phyloP scores from a whole-genome alignment of 257 asterid genomes.

The Echium plantagineum region DNA sequence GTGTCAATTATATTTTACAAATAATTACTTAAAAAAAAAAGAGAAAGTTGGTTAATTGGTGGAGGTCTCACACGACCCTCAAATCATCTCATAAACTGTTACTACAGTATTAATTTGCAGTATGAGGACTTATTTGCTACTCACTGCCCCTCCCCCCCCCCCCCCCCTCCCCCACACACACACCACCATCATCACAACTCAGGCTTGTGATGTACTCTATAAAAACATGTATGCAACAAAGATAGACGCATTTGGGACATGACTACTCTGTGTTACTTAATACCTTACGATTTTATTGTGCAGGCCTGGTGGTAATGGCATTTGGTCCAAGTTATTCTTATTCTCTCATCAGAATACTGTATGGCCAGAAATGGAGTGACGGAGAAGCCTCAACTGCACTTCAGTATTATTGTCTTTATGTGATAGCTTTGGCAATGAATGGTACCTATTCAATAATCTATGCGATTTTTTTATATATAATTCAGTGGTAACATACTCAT shows the following conservation, averaged over 20 bases:
- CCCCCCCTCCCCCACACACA: neutral
- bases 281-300: slow-evolving; percentile 6
- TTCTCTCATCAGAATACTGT: slow-evolving; percentile 71
- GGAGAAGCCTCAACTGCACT: slow-evolving; percentile 93
- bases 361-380: slow-evolving; percentile 95
- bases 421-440: slow-evolving; percentile 81
- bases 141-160: neutral
- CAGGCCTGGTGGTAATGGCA: slow-evolving; percentile 76
- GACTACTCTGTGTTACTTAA: too few species aligned
- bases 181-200: too few species aligned
- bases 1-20: too few species aligned
- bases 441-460: slow-evolving; percentile 28
- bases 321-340: slow-evolving; percentile 98
- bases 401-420: slow-evolving; percentile 70
- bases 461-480: too few species aligned
- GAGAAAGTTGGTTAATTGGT: neutral
- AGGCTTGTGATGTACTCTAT: too few species aligned
- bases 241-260: too few species aligned
- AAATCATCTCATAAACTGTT: neutral
- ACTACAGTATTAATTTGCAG: too few species aligned
- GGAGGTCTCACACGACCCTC: neutral
- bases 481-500: neutral
- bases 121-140: too few species aligned
- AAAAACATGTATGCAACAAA: neutral
- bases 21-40: too few species aligned